These are phyloP conservation scores for Cladosporium oxysporum DNA, from an alignment of 2,329 filamentous ascomycete species.

Conservation along the genomic window DNA sequence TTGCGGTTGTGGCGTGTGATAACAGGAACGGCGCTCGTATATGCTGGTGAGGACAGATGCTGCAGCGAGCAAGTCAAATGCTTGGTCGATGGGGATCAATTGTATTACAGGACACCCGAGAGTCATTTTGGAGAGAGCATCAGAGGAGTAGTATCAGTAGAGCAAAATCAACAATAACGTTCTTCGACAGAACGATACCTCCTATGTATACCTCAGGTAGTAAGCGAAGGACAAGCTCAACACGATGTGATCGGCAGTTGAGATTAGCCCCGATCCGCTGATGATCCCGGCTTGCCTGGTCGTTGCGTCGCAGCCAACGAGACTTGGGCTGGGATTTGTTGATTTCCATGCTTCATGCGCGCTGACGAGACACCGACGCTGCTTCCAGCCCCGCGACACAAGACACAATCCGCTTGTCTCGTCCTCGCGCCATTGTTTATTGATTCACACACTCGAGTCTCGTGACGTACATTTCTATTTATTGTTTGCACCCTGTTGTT, in stretches of 20 bases:
- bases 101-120: not conserved
- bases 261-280: not conserved
- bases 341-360: not conserved
- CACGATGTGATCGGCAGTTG: slow-evolving; percentile 11
- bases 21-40: not conserved
- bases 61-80: not conserved
- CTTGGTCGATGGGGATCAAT: too few species aligned
- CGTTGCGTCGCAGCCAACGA: not conserved
- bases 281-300: not conserved
- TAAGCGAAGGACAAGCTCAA: not conserved
- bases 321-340: not conserved
- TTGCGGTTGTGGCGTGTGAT: not conserved
- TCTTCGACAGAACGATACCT: too few species aligned
- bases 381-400: not conserved
- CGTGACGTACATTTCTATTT: not conserved
- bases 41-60: not conserved
- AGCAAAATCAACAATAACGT: not conserved
- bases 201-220: too few species aligned
- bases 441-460: not conserved
- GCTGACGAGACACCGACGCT: slow-evolving; percentile 2
- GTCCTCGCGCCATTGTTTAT: not conserved
- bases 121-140: not conserved
- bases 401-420: slow-evolving; percentile 6
- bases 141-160: not conserved
- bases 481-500: not conserved